A percentile compares a stretch with the other conserved stretches of the same genome.
phyloP scores from a whole-genome alignment of 1,284 basidiomycete species.

The Kwoniella shivajii region DNA sequence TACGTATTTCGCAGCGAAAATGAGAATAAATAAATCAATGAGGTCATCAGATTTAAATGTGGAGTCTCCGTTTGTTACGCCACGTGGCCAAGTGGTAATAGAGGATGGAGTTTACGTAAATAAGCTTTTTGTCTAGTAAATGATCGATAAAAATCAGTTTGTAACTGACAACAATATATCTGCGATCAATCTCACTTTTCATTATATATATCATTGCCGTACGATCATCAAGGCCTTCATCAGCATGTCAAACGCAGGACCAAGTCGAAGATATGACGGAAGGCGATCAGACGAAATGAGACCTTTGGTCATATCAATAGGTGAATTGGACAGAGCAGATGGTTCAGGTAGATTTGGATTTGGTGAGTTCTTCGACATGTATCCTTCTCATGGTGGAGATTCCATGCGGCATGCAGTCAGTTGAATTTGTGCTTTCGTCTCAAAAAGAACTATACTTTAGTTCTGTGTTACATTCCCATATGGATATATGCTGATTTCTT shows the following conservation, averaged over 20 bases:
- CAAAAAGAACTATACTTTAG: too few species aligned
- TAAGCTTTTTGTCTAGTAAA: background rate
- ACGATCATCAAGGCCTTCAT: too few species aligned
- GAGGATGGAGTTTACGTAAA: background rate
- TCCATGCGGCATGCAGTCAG: too few species aligned
- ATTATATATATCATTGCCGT: too few species aligned
- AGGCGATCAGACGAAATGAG: slow-evolving; percentile 28
- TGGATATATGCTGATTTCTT: background rate
- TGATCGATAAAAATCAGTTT: background rate
- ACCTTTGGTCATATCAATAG: slow-evolving; percentile 28
- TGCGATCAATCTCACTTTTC: background rate
- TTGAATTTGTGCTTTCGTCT: background rate
- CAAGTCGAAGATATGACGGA: slow-evolving; percentile 30
- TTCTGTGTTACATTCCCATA: too few species aligned
- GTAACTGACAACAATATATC: background rate
- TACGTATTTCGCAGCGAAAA: too few species aligned
- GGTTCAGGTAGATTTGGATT: slow-evolving; percentile 51
- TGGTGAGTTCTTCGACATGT: slow-evolving; percentile 45
- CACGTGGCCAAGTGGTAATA: too few species aligned
- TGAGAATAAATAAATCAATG: too few species aligned
- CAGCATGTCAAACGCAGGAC: slow-evolving; percentile 11
- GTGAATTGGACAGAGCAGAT: slow-evolving; percentile 49
- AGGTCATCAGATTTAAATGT: too few species aligned
- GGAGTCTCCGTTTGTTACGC: too few species aligned
- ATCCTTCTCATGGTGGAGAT: background rate